Evolutionary conservation across 2,329 filamentous ascomycete genomes (phyloP), one percentile per base, ranked within the genome.

Genomic region (Talaromyces sp.): DNA sequence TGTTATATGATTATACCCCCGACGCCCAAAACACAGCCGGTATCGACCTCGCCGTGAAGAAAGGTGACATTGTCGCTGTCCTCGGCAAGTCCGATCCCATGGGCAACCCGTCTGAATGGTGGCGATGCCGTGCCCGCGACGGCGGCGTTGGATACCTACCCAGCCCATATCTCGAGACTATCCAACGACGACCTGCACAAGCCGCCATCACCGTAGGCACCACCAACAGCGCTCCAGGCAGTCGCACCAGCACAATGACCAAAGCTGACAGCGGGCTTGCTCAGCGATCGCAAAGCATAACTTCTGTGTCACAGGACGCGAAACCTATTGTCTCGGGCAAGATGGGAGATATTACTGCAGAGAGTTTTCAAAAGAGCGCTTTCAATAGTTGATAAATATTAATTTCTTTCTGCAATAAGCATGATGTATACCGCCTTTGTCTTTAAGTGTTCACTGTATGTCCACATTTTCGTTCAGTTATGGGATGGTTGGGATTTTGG

Each of bases 81-180:
- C 83, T 99, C 61, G 89, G 88, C 80, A 97, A 97, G 80, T 90
- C 87, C 18, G 95, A 99, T 71, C 95, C 95, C 0, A 86, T 93
- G 72, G 95, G 95, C 48, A 92, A 95, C 69, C 86, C 92, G 4
- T 95, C 90, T 59, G 93, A 99, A 73, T 99, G 95, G 95, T 99
- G 95, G 95, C 87, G 89, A 67, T 99, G 96, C 77, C 86, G 95
- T 61, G 90, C 93, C 14, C 85, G 95, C 65, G 92, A 98, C 73
- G 93, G 92, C 52, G 85, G 92, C 28, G 88, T 96, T 70, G 95
- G 95, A 7, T 99, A 98, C 73, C 83, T 99, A 5, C 95, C 96
- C 1, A 87, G 89, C 1, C 93, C 92, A 1, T 99, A 97, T 72
- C 84, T 99, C 31, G 92, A 96, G 77, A 84, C 83, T 0, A 87